phyloP scores from a whole-genome alignment of 768 basidiomycete genomes.

The Pisolithus marmoratus region DNA sequence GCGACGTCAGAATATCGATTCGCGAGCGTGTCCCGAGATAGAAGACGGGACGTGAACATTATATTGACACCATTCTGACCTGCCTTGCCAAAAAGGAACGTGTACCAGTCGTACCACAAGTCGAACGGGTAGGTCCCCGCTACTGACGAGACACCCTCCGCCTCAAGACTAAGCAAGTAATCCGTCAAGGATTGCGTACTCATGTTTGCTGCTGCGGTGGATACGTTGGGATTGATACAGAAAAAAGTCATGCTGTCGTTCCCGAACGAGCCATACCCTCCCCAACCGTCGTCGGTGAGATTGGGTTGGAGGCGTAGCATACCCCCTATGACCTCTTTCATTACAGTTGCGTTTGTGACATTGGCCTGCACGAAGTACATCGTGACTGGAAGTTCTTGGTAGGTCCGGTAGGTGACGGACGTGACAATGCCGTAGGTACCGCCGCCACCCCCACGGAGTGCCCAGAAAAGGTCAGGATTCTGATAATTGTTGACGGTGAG shows the following conservation, averaged over 20 bases:
- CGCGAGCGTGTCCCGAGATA: conserved; percentile 25
- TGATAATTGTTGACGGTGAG: conserved; percentile 35
- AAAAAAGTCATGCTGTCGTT: conserved; percentile 8
- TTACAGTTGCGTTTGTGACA: conserved; percentile 24
- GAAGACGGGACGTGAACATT: conserved; percentile 30
- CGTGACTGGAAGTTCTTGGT: conserved; percentile 32
- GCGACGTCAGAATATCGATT: conserved; percentile 20
- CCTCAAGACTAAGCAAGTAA: conserved; percentile 4
- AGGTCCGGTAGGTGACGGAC: conserved; percentile 41
- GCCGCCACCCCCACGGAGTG: conserved; percentile 47
- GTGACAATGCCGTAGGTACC: conserved; percentile 45
- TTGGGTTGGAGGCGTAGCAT: conserved; percentile 29
- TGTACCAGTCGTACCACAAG: conserved; percentile 24
- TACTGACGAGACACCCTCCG: conserved; percentile 15
- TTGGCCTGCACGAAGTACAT: conserved; percentile 24
- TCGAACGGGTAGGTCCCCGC: conserved; percentile 18
- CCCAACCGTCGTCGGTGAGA: conserved; percentile 41
- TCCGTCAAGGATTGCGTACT: conserved; percentile 20
- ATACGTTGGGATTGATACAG: conserved; percentile 32
- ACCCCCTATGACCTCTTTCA: conserved; percentile 29
- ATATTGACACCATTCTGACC: conserved; percentile 18
- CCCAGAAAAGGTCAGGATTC: conserved; percentile 47
- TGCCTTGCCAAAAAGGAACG: neutral
- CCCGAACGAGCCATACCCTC: conserved; percentile 27
- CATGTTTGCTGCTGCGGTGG: conserved; percentile 28